Percentiles rank a stretch among this genome's conserved stretches.
Conservation (phyloP, 192 early-diverging fungal genomes). For the Podila clonocystis region DNA sequence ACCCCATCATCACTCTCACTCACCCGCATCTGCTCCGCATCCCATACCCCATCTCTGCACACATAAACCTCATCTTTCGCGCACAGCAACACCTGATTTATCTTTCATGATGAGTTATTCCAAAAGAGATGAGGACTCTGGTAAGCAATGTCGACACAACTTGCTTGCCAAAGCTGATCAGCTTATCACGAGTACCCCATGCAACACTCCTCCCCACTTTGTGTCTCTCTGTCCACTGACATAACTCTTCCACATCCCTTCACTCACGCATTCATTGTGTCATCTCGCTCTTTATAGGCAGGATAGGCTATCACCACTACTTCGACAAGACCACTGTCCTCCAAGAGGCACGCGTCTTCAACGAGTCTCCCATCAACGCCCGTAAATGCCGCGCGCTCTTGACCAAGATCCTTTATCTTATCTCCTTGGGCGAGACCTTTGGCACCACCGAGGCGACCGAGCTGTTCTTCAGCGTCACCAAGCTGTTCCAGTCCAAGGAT, state of each 20-base stretch:
- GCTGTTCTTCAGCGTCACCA: constrained; percentile 97
- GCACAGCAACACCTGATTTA: neutral
- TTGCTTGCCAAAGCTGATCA: neutral
- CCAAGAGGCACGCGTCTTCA: constrained; percentile 97
- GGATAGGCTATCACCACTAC: constrained; percentile 83
- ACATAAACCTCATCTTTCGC: neutral
- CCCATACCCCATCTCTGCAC: neutral
- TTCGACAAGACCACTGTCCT: constrained; percentile 93
- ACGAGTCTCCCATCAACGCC: constrained; percentile 95
- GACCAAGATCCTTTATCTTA: constrained; percentile 93
- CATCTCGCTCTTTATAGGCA: constrained; percentile 56
- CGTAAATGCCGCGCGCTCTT: constrained; percentile 92
- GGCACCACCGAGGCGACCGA: constrained; percentile 97
- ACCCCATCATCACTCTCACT: neutral
- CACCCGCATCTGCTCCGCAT: neutral
- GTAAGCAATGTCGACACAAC: constrained; percentile 38
- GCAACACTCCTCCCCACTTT: neutral
- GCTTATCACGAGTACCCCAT: neutral
- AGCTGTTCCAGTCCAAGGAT: constrained; percentile 97
- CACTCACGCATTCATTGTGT: too few relatives aligned
- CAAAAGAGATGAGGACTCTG: constrained; percentile 77
- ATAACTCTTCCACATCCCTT: too few relatives aligned
- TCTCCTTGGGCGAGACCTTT: constrained; percentile 90
- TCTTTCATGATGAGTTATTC: constrained; percentile 64
- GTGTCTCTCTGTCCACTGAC: too few relatives aligned